Evolutionary conservation across 495 filamentous ascomycete species (phyloP).

Genomic region (Glutinoglossum americanum): DNA sequence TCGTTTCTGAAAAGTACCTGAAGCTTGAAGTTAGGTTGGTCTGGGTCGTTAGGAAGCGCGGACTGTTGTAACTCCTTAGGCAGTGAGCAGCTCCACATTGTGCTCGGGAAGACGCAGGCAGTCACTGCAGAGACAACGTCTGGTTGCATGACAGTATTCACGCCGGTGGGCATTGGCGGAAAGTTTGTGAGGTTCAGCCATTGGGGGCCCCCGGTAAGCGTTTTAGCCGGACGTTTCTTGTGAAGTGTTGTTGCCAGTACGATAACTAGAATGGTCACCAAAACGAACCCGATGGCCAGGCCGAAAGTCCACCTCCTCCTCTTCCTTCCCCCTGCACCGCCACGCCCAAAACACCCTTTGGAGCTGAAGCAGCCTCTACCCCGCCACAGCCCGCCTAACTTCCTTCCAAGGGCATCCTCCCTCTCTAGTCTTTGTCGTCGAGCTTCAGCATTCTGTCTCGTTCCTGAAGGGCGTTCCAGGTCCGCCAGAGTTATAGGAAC

Average conservation of each 20-base stretch:
- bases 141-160: constrained; percentile 51
- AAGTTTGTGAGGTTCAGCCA: constrained; percentile 75
- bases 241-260: constrained; percentile 39
- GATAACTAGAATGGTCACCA: constrained; percentile 35
- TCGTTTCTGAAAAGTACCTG: constrained; percentile 59
- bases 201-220: constrained; percentile 22
- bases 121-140: constrained; percentile 32
- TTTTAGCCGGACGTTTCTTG: constrained; percentile 17
- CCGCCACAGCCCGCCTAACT: constrained; percentile 35
- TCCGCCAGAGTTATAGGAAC: constrained; percentile 10
- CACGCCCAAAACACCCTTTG: constrained; percentile 37
- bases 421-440: constrained; percentile 31
- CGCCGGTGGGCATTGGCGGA: constrained; percentile 65
- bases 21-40: constrained; percentile 56
- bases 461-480: constrained; percentile 12
- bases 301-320: constrained; percentile 37
- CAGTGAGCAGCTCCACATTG: constrained; percentile 63
- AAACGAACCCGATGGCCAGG: constrained; percentile 29
- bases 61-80: constrained; percentile 50
- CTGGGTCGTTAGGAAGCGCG: constrained; percentile 33
- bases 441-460: constrained; percentile 19
- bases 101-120: constrained; percentile 43
- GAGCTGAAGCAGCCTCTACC: constrained; percentile 35
- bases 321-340: constrained; percentile 39
- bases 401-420: constrained; percentile 34